Conservation (phyloP, 2,329 filamentous ascomycete genomes). For the Biscogniauxia sp. region DNA sequence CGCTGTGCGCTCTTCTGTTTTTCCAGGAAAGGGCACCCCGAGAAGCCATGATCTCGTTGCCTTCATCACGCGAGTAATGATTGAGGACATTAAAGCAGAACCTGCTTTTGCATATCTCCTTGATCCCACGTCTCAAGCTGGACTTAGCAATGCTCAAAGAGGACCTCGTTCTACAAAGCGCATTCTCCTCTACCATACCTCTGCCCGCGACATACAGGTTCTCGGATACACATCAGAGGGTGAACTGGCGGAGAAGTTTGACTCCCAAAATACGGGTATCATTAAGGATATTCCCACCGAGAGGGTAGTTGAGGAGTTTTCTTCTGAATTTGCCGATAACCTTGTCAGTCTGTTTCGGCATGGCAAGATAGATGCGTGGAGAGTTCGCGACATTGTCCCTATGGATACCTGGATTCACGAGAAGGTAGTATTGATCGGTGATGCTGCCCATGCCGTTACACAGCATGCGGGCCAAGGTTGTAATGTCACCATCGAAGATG, state of each 20-base stretch:
- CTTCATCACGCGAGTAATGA: conserved; percentile 19
- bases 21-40: conserved; percentile 9
- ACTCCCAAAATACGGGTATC: conserved; percentile 18
- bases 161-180: conserved; percentile 13
- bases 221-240: conserved; percentile 21
- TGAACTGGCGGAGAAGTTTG: conserved; percentile 19
- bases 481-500: conserved; percentile 26
- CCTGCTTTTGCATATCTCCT: conserved; percentile 17
- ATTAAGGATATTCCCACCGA: conserved; percentile 17
- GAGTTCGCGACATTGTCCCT: conserved; percentile 19
- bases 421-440: conserved; percentile 24
- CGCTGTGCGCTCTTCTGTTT: conserved; percentile 12
- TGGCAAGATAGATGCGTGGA: conserved; percentile 20
- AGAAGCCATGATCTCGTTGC: conserved; percentile 12
- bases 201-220: conserved; percentile 15
- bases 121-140: conserved; percentile 15
- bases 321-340: conserved; percentile 11
- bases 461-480: conserved; percentile 22
- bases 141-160: conserved; percentile 13
- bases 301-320: conserved; percentile 17
- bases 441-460: conserved; percentile 25
- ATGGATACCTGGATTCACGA: conserved; percentile 21
- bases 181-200: conserved; percentile 23
- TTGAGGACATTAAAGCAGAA: conserved; percentile 15
- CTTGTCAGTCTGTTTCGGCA: conserved; percentile 18